These are phyloP conservation scores for Fusarium tuaranense DNA, from an alignment of 2,329 filamentous ascomycete species.

Conservation along the genomic window DNA sequence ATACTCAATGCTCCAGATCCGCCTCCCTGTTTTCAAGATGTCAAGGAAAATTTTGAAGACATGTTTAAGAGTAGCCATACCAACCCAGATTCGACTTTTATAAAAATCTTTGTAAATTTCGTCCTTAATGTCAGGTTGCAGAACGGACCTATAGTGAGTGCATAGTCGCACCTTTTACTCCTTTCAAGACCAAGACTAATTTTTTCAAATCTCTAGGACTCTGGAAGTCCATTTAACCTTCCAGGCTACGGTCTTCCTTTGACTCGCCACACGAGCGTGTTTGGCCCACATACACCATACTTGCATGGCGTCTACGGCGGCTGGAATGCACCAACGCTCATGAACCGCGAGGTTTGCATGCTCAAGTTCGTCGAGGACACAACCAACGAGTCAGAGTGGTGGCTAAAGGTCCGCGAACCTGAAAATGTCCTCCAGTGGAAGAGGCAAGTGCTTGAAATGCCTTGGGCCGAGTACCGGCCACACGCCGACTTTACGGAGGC, in stretches of 20 bases:
- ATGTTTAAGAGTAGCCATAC: background rate
- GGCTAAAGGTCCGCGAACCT: conserved; percentile 36
- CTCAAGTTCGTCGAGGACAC: conserved; percentile 44
- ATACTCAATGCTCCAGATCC: background rate
- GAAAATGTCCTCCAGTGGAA: conserved; percentile 3
- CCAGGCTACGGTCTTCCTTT: background rate
- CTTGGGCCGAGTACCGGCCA: background rate
- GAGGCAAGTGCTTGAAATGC: background rate
- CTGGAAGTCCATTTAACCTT: background rate
- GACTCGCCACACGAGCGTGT: background rate
- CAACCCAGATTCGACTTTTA: background rate
- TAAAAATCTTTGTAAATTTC: background rate
- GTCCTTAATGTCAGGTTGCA: background rate
- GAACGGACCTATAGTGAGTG: background rate
- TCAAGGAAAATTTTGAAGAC: background rate
- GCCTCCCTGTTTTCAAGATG: background rate
- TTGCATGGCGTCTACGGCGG: background rate
- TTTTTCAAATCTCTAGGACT: background rate
- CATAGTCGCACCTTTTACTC: background rate
- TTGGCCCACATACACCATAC: background rate
- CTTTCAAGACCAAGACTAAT: background rate
- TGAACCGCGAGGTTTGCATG: conserved; percentile 44
- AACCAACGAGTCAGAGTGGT: conserved; percentile 47
- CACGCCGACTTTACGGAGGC: background rate
- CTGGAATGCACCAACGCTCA: background rate